Percentiles rank a stretch among this genome's conserved stretches.
Conservation (phyloP, 2,329 filamentous ascomycete genomes). For the Pseudocercospora fijiensis region DNA sequence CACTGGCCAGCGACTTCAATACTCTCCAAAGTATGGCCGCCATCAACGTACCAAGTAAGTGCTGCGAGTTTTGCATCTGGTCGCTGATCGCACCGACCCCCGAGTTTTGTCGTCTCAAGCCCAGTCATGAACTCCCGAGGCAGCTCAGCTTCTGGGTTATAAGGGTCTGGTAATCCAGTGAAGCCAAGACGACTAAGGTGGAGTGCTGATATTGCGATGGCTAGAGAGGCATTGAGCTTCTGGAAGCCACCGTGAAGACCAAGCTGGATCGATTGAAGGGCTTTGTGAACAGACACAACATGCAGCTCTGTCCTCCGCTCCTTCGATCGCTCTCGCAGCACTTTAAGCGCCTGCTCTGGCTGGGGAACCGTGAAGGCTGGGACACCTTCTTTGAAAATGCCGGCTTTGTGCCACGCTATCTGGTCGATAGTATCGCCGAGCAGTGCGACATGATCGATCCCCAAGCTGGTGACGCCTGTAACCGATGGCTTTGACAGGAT, state of each 20-base stretch:
- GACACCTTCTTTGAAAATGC: slow-evolving; percentile 71
- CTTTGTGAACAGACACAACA: slow-evolving; percentile 51
- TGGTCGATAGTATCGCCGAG: slow-evolving; percentile 74
- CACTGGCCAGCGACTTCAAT: slow-evolving; percentile 73
- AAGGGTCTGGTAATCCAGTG: slow-evolving; percentile 43
- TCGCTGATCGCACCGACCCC: slow-evolving; percentile 75
- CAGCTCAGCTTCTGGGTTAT: slow-evolving; percentile 47
- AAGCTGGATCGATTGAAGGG: slow-evolving; percentile 51
- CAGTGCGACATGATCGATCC: slow-evolving; percentile 81
- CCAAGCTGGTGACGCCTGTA: slow-evolving; percentile 74
- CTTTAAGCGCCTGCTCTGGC: slow-evolving; percentile 53
- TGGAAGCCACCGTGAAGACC: slow-evolving; percentile 64
- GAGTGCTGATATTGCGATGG: slow-evolving; percentile 58
- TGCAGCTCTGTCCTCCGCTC: slow-evolving; percentile 52
- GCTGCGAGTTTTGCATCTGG: slow-evolving; percentile 49
- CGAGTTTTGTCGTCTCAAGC: slow-evolving; percentile 64
- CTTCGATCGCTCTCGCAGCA: slow-evolving; percentile 56
- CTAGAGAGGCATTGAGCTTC: slow-evolving; percentile 61
- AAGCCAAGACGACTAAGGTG: slow-evolving; percentile 54
- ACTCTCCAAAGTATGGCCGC: slow-evolving; percentile 84
- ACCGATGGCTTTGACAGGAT: slow-evolving; percentile 70
- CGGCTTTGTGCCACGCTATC: slow-evolving; percentile 91
- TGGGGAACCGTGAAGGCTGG: slow-evolving; percentile 65
- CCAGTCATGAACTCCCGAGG: slow-evolving; percentile 64
- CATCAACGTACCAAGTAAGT: slow-evolving; percentile 78